These are phyloP conservation scores for Lactifluus hygrophoroides DNA, from an alignment of 768 basidiomycete genomes.

Conservation along the genomic window DNA sequence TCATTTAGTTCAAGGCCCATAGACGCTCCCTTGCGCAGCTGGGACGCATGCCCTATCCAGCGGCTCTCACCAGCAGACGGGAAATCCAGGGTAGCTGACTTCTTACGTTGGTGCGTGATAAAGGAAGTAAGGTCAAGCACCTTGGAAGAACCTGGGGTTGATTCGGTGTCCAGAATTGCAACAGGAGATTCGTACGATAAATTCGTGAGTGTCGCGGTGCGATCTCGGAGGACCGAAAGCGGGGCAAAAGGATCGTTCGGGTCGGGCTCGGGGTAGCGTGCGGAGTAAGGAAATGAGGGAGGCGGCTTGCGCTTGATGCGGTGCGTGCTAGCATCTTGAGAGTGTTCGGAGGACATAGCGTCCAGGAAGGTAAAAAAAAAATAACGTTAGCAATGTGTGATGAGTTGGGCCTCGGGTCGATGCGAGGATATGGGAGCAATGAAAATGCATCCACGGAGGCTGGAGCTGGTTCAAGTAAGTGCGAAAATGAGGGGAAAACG, in stretches of 20 bases:
- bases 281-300: slow-evolving; percentile 41
- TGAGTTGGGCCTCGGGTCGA: neutral
- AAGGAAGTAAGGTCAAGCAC: slow-evolving; percentile 14
- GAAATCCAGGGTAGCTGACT: neutral
- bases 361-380: neutral
- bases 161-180: neutral
- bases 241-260: slow-evolving; percentile 64
- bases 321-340: slow-evolving; percentile 1
- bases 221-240: slow-evolving; percentile 53
- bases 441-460: neutral
- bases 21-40: slow-evolving; percentile 14
- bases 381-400: neutral
- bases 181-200: slow-evolving; percentile 4
- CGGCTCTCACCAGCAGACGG: slow-evolving; percentile 7
- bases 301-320: slow-evolving; percentile 49
- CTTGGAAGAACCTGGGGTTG: neutral
- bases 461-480: slow-evolving; percentile 13
- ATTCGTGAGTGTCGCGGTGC: slow-evolving; percentile 23
- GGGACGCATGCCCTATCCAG: slow-evolving; percentile 6
- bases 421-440: neutral
- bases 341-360: slow-evolving; percentile 1
- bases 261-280: slow-evolving; percentile 59
- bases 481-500: slow-evolving; percentile 11
- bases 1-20: slow-evolving; percentile 8
- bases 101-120: slow-evolving; percentile 4